Evolutionary conservation across 192 early-diverging fungal genomes (phyloP), one percentile per base, ranked within the genome.

Genomic region (Rhizophagus prolifer): DNA sequence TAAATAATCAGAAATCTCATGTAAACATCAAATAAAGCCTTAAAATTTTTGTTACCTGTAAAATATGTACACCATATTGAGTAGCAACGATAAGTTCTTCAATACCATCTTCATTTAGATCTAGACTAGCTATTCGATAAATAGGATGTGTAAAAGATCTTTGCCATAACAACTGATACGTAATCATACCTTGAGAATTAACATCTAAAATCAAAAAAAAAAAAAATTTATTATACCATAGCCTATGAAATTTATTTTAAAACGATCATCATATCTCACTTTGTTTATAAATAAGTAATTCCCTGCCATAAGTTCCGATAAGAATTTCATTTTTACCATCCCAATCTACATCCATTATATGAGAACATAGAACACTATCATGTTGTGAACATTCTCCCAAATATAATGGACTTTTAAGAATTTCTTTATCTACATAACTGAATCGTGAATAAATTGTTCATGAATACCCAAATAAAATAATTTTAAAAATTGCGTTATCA

Each of bases 261-360:
- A 50, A 61, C 2, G 28, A 62, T 26, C 19, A 1, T n/a, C 3
- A 46, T 28, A n/a, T 9, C 25, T 16, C 73, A 85, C 84, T 76
- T 79, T 81, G 78, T 46, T 89, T 89, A 63, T 86, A 89, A 38
- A 89, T 85, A 66, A 89, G 73, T 30, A 89, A 75, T 72, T 89
- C 86, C 54, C 87, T 79, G 28, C 88, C 88, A 79, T 89, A 89
- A 3, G 86, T 89, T 1, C 88, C 88, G 30, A 88, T 79, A 44
- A 89, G 26, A 21, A 89, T 76, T 61, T 89, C 88, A 30, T 84
- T 83, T 58, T 79, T 79, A 25, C 86, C 88, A 78, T 89, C 88
- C 88, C 86, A 89, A 70, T 89, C 86, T 9, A 87, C 84, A 78
- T 89, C 88, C 83, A 86, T 82, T 8, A 86, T 80, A 74, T 89